Percentiles rank a stretch among this genome's conserved stretches.
Conservation (phyloP, 2,329 filamentous ascomycete species). For the Neofusicoccum umdonicola region DNA sequence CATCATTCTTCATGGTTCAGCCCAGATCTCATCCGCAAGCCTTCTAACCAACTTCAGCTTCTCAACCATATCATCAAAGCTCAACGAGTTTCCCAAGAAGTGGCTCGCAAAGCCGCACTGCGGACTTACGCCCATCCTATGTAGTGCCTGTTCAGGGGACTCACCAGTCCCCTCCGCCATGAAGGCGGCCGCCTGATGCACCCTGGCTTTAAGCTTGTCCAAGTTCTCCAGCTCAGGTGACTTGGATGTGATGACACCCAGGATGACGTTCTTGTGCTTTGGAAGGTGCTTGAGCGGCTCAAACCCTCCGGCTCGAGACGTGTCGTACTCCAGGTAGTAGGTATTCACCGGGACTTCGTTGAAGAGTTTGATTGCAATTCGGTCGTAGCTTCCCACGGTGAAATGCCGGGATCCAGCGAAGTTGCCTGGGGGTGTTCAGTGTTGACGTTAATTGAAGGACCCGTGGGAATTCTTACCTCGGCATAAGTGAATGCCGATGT, state of each 20-base stretch:
- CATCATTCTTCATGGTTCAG: not conserved
- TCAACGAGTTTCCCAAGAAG: constrained; percentile 68
- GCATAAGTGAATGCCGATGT: constrained; percentile 75
- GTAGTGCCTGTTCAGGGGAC: constrained; percentile 64
- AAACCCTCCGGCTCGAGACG: constrained; percentile 48
- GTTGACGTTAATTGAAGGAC: constrained; percentile 21
- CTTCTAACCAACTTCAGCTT: constrained; percentile 69
- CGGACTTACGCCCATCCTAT: constrained; percentile 53
- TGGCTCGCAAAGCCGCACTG: constrained; percentile 60
- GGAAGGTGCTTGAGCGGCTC: constrained; percentile 46
- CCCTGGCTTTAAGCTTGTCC: constrained; percentile 47
- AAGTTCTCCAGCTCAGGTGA: constrained; percentile 47
- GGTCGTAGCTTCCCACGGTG: constrained; percentile 48
- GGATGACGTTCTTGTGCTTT: constrained; percentile 47
- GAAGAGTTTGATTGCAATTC: constrained; percentile 44
- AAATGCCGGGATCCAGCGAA: constrained; percentile 48
- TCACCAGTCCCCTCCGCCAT: constrained; percentile 67
- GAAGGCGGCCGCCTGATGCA: constrained; percentile 58
- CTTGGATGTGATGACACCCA: constrained; percentile 48
- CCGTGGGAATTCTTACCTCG: constrained; percentile 22
- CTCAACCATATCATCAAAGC: constrained; percentile 67
- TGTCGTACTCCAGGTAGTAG: constrained; percentile 47
- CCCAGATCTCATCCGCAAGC: constrained; percentile 72
- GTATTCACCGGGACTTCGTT: constrained; percentile 35
- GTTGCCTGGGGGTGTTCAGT: constrained; percentile 38